phyloP scores from a whole-genome alignment of 176 grass and related monocot genomes.

The Oryza punctata region DNA sequence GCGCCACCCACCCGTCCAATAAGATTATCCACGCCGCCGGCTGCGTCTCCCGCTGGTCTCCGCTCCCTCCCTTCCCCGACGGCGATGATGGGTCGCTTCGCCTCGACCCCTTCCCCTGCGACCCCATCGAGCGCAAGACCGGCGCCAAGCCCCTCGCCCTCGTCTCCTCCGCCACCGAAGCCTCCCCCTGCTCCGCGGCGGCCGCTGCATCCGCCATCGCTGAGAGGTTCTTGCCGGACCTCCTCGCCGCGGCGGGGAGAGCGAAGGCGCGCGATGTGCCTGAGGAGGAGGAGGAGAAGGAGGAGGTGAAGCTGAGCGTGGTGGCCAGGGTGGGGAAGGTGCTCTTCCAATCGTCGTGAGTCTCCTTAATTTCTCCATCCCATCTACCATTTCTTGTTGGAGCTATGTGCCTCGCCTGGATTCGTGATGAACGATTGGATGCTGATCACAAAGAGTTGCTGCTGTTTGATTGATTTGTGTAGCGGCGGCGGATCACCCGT shows the following conservation, averaged over 20 bases:
- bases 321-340: constrained; percentile 44
- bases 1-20: not conserved
- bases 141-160: constrained; percentile 44
- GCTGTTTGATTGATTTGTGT: not conserved
- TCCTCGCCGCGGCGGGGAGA: constrained; percentile 36
- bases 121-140: constrained; percentile 34
- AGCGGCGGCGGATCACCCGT: constrained; percentile 7
- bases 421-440: not conserved
- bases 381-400: not conserved
- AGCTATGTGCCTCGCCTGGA: not conserved
- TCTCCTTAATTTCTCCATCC: not conserved
- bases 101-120: constrained; percentile 44
- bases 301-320: constrained; percentile 33
- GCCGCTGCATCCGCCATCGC: not conserved
- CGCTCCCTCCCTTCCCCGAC: not conserved
- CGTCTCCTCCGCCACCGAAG: constrained; percentile 5
- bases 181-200: not conserved
- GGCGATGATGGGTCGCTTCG: not conserved
- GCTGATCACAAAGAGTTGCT: not conserved
- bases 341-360: constrained; percentile 41
- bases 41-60: constrained; percentile 43
- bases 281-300: not conserved
- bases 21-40: constrained; percentile 47
- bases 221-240: constrained; percentile 33
- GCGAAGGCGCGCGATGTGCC: not conserved